A percentile compares a stretch with the other conserved stretches of the same genome.
These are phyloP conservation scores for Hymenochaete sp. DNA, from an alignment of 1,284 basidiomycete species.

Conservation along the genomic window DNA sequence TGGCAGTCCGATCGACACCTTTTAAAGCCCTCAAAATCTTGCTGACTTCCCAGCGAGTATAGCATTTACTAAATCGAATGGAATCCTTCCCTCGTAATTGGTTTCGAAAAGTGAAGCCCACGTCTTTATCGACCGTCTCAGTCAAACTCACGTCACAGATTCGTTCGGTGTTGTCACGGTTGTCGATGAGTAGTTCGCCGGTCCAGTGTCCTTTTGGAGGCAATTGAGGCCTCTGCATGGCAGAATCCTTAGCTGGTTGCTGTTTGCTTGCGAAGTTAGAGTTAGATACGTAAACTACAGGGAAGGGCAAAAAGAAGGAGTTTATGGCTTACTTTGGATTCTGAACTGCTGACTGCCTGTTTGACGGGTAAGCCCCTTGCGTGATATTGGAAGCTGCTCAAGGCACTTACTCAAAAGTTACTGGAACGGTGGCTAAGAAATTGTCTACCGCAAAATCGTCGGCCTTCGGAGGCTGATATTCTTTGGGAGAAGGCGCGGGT, in stretches of 20 bases:
- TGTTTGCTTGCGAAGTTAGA: too few relatives aligned
- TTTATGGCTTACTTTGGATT: conserved; percentile 7
- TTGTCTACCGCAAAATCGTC: conserved; percentile 15
- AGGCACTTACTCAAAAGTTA: conserved; percentile 10
- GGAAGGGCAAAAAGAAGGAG: not conserved
- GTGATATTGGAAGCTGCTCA: too few relatives aligned
- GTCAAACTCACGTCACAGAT: conserved; percentile 41
- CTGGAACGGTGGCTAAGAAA: conserved; percentile 10
- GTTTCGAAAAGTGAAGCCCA: conserved; percentile 43
- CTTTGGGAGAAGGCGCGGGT: not conserved
- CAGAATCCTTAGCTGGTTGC: too few relatives aligned
- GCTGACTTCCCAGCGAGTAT: conserved; percentile 37
- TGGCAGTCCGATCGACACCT: conserved; percentile 43
- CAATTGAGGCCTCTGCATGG: too few relatives aligned
- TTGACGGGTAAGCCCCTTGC: too few relatives aligned
- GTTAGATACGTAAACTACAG: too few relatives aligned
- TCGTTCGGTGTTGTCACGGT: conserved; percentile 28
- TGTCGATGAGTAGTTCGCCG: conserved; percentile 33
- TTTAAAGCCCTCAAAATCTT: conserved; percentile 40
- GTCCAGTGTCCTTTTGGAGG: conserved; percentile 48
- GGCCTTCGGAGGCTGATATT: not conserved
- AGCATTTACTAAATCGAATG: conserved; percentile 39
- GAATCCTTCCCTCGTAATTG: conserved; percentile 32
- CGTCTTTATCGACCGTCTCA: conserved; percentile 34
- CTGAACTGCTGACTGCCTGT: conserved; percentile 3